These are phyloP conservation scores for Ascomycota sp. DNA, from an alignment of 2,329 filamentous ascomycete genomes.

Conservation along the genomic window DNA sequence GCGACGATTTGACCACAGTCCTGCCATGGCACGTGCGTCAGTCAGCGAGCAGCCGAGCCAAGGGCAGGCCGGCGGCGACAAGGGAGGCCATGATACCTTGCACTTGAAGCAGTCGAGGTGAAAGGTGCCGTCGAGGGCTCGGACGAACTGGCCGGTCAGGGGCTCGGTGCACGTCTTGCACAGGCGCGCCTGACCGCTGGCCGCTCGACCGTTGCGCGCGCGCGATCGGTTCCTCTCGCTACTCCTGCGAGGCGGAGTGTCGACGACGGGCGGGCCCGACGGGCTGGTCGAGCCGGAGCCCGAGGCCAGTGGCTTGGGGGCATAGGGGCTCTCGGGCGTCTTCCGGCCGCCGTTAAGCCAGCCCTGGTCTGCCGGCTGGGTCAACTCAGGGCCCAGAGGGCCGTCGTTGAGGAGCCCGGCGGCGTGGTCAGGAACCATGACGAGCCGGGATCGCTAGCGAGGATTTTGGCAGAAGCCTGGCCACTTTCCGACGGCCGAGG, in stretches of 20 bases:
- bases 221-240: slow-evolving; percentile 37
- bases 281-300: slow-evolving; percentile 14
- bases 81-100: slow-evolving; percentile 38
- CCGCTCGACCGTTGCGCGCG: slow-evolving; percentile 29
- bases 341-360: slow-evolving; percentile 17
- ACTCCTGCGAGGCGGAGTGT: slow-evolving; percentile 24
- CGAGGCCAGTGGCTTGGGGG: slow-evolving; percentile 13
- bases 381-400: slow-evolving; percentile 9
- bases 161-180: slow-evolving; percentile 80
- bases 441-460: slow-evolving; percentile 6
- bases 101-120: slow-evolving; percentile 98
- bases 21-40: slow-evolving; percentile 27
- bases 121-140: slow-evolving; percentile 81
- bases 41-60: no score
- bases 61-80: background rate
- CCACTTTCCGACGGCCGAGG: background rate
- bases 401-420: slow-evolving; percentile 13
- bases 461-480: slow-evolving; percentile 1
- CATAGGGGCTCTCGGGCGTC: slow-evolving; percentile 16
- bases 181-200: slow-evolving; percentile 39
- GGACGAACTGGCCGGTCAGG: slow-evolving; percentile 86
- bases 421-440: slow-evolving; percentile 27
- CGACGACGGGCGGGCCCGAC: slow-evolving; percentile 15
- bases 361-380: slow-evolving; percentile 12
- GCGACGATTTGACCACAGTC: slow-evolving; percentile 94